These are phyloP conservation scores for Rugonectria rugulosa DNA, from an alignment of 2,329 filamentous ascomycete species.

Conservation along the genomic window DNA sequence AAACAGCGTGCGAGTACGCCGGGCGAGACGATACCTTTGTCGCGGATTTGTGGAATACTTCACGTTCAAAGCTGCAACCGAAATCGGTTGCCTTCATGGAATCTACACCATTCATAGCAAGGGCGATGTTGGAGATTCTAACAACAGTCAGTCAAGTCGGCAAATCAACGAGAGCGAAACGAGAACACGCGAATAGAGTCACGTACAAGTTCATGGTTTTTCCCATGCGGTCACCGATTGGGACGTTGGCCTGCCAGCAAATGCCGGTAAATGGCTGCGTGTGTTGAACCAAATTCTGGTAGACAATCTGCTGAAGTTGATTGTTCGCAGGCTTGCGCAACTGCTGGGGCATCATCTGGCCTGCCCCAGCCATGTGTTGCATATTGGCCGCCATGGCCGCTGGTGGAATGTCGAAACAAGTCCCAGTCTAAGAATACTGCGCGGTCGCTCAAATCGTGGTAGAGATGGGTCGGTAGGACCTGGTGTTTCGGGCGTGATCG, in stretches of 20 bases:
- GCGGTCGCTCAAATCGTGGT: slow-evolving; percentile 14
- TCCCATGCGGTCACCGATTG: slow-evolving; percentile 50
- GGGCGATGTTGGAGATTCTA: slow-evolving; percentile 60
- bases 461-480: slow-evolving; percentile 8
- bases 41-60: slow-evolving; percentile 53
- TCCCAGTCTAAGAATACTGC: slow-evolving; percentile 26
- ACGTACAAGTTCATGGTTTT: slow-evolving; percentile 55
- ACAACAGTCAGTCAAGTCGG: slow-evolving; percentile 25
- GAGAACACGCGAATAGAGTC: slow-evolving; percentile 1
- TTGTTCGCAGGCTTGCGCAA: slow-evolving; percentile 42
- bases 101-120: slow-evolving; percentile 54
- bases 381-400: slow-evolving; percentile 69
- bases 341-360: slow-evolving; percentile 56
- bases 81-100: slow-evolving; percentile 50
- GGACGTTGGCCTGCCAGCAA: slow-evolving; percentile 50
- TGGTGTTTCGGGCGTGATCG: slow-evolving; percentile 1
- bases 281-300: slow-evolving; percentile 48
- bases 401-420: slow-evolving; percentile 26
- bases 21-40: slow-evolving; percentile 52
- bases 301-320: slow-evolving; percentile 50
- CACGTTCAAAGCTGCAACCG: slow-evolving; percentile 58
- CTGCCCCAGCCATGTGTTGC: slow-evolving; percentile 61
- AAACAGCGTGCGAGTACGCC: neutral
- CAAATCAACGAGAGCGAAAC: neutral
- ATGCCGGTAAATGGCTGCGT: slow-evolving; percentile 42